Base-by-base conservation (phyloP, 345 rosid species). In the Lenwebbia sp. region DNA sequence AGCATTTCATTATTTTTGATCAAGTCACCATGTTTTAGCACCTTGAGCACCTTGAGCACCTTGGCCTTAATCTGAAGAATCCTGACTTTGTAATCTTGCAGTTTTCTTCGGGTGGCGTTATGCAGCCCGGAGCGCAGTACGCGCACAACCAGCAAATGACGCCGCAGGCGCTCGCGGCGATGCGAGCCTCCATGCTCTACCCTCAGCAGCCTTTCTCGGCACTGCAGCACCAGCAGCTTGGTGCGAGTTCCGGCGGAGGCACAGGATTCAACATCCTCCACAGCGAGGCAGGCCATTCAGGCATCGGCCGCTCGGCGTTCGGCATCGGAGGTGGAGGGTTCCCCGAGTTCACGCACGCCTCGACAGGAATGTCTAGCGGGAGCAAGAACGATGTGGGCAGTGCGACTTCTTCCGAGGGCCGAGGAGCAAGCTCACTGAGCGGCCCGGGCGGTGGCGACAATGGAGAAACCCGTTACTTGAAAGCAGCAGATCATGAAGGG, bases 401-500 rank as follows among this genome's bases (percentile, higher is more conserved):
- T 57, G 89, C 92, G 2, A 93, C 92, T 49, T 90, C 95, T 13
- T 85, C 87, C 7, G 99, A 96, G 84, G 98, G 81, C 47, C 93
- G 98, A 82, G 99, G 98, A 19, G 96, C 95, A 33, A 93, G 95
- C 91, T 94, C 98, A 1, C 95, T 93, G 49, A 84, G 86, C 19
- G 92, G 84, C 78, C 90, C 88, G 52, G 91, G 93, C 44, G 95
- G 52, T 5, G 81, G 47, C 23, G 85, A 95, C 82, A 98, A 96
- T 21, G 99, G 98, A 50, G 99, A 96, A 90, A 93, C 94, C 26
- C 94, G 92, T 52, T 98, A 98, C 95, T 91, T 98, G 93, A 98
- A 94, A 90, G 91, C 95, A 10, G 82, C 91, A 3, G 97, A 70
- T 70, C 81, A 94, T 82, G 99, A 95, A 13, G 98, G 96, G 85